Percentiles rank a stretch among this genome's conserved stretches.
Evolutionary conservation across 306 rosid species (phyloP).

Genomic region (Trichosanthes truncata): DNA sequence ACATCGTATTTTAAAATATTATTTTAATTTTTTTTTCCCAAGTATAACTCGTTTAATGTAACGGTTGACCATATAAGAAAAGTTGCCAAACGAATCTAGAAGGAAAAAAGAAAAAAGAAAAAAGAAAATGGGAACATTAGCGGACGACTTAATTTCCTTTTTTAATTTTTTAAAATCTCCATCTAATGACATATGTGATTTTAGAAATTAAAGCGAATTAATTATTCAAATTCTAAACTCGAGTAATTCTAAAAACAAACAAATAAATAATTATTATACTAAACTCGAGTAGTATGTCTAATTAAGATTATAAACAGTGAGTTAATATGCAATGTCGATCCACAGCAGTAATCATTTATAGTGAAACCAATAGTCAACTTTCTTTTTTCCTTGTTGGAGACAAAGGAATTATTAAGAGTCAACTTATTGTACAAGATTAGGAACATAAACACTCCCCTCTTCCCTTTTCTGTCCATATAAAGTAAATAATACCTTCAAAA

Average conservation of each 20-base stretch:
- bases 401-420: not conserved
- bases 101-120: too few species aligned
- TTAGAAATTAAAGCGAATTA: not conserved
- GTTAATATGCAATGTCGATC: not conserved
- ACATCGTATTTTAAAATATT: too few species aligned
- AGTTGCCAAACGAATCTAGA: too few species aligned
- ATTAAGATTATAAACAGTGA: not conserved
- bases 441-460: not conserved
- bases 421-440: not conserved
- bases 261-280: too few species aligned
- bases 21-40: too few species aligned
- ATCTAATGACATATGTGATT: not conserved
- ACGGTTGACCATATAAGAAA: too few species aligned
- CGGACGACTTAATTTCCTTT: too few species aligned
- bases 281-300: not conserved
- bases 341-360: not conserved
- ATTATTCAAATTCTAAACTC: not conserved
- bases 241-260: too few species aligned
- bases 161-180: too few species aligned
- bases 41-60: too few species aligned
- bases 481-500: not conserved
- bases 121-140: too few species aligned
- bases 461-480: not conserved
- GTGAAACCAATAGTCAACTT: not conserved
- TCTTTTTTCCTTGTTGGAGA: not conserved